Evolutionary conservation across 805 yeast species (phyloP), one percentile per base, ranked within the genome.

Genomic region (Cyberlindnera mycetangii): DNA sequence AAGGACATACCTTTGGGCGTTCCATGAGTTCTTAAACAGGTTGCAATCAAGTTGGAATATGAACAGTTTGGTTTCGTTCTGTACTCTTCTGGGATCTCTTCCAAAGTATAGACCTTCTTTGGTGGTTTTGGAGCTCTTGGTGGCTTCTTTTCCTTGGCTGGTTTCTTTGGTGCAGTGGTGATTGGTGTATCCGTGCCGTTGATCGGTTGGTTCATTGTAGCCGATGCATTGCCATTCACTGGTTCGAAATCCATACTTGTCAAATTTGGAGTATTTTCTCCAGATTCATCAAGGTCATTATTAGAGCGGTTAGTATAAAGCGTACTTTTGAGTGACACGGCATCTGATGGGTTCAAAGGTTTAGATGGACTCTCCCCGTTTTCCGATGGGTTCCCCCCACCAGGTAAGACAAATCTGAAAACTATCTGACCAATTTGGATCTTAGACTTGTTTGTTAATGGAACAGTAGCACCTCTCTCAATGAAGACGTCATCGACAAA

Each of bases 341-440:
- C 85, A 59, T 80, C 85, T 4, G 76, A 64, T n/a, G 85, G 85
- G 50, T 78, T 79, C 45, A 77, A 69, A 20, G 72, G 74, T 49
- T 71, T 70, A 9, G 66, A 52, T 4, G 57, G 52, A 32, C 55
- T 44, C 49, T 62, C 62, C 3, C 41, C 28, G 44, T 58, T 47
- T 14, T 68, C 68, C 30, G 59, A 55, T 8, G 70, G 61, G 37
- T 77, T 84, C 18, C 79, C 69, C 2, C 81, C 69, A 2, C 81
- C 78, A 6, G 99, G 99, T 32, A 93, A 68, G 14, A 92, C 85
- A 64, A 93, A 93, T 39, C 80, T 78, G 64, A 93, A 93, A 8
- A 89, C 84, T 15, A 92, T 87, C 57, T 89, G 95, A 12, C 97
- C 98, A 32, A 93, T 88, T 63, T 93, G 98, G 39, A 93, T 81